Conservation (phyloP, 1,139 yeast genomes). For the Kodamaea arcana region DNA sequence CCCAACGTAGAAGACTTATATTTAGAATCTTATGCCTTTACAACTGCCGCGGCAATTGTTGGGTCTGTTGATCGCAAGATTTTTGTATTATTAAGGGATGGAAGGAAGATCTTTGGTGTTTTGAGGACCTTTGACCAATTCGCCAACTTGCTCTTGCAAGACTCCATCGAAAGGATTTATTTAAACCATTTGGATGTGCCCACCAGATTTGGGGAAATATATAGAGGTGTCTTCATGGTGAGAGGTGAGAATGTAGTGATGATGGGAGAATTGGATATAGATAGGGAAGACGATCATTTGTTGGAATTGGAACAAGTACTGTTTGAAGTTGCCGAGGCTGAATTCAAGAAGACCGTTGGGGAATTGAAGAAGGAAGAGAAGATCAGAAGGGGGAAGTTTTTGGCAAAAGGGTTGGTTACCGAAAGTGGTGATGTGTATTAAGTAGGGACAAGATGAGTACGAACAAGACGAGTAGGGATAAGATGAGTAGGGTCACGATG, state of each 20-base stretch:
- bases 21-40: slow-evolving; percentile 75
- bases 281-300: slow-evolving; percentile 73
- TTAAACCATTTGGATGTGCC: slow-evolving; percentile 30
- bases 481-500: too few relatives aligned
- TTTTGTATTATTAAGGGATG: slow-evolving; percentile 84
- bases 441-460: too few relatives aligned
- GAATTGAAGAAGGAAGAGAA: slow-evolving; percentile 43
- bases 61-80: slow-evolving; percentile 90
- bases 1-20: slow-evolving; percentile 50
- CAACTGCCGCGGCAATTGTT: slow-evolving; percentile 94
- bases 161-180: slow-evolving; percentile 83
- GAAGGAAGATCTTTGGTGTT: slow-evolving; percentile 83
- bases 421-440: slow-evolving; percentile 57
- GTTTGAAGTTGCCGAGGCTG: slow-evolving; percentile 55
- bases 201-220: slow-evolving; percentile 65
- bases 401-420: slow-evolving; percentile 51
- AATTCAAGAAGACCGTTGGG: slow-evolving; percentile 36
- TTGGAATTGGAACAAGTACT: slow-evolving; percentile 53
- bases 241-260: slow-evolving; percentile 98
- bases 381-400: slow-evolving; percentile 45
- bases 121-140: slow-evolving; percentile 94
- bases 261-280: slow-evolving; percentile 92
- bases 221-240: slow-evolving; percentile 79
- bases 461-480: too few relatives aligned
- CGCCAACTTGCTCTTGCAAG: slow-evolving; percentile 89